Percentiles rank a stretch among this genome's conserved stretches.
phyloP scores from a whole-genome alignment of 768 basidiomycete genomes.

The Podaxis sp. region DNA sequence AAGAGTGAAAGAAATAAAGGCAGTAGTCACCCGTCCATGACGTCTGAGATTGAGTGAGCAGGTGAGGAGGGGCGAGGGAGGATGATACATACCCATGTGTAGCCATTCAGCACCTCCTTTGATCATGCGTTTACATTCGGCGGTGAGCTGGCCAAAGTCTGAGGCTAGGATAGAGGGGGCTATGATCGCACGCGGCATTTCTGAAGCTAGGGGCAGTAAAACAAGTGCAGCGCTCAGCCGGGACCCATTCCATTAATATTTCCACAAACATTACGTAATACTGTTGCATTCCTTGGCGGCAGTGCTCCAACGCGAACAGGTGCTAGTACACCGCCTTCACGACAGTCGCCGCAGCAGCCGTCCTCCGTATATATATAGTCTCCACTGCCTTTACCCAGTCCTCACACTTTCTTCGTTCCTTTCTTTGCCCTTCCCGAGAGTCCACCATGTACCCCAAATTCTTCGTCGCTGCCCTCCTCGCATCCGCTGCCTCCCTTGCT shows the following conservation, averaged over 20 bases:
- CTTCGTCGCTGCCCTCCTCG: conserved; percentile 34
- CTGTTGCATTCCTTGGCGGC: not conserved
- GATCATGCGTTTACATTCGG: conserved; percentile 97
- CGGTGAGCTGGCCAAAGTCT: conserved; percentile 92
- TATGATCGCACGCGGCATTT: conserved; percentile 89
- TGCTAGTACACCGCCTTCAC: conserved; percentile 4
- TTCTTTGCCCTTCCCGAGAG: conserved; percentile 18
- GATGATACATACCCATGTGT: conserved; percentile 76
- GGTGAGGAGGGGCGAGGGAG: not conserved
- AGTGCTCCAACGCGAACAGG: not conserved
- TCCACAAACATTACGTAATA: conserved; percentile 10
- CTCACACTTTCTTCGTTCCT: conserved; percentile 19
- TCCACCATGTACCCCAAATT: conserved; percentile 41
- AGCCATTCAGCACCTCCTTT: conserved; percentile 95
- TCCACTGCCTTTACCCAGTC: conserved; percentile 14
- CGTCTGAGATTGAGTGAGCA: conserved; percentile 52
- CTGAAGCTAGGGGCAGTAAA: not conserved
- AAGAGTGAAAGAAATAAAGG: conserved; percentile 10
- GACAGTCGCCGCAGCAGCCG: not conserved
- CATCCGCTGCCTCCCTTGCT: conserved; percentile 32
- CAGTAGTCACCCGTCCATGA: conserved; percentile 88
- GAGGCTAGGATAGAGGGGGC: conserved; percentile 96
- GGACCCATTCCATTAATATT: conserved; percentile 6
- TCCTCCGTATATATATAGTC: conserved; percentile 7
- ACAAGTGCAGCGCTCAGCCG: not conserved